Percentiles rank a stretch among this genome's conserved stretches.
Conservation (phyloP, 441 rosid genomes). For the Arabidopsis hybrid region DNA sequence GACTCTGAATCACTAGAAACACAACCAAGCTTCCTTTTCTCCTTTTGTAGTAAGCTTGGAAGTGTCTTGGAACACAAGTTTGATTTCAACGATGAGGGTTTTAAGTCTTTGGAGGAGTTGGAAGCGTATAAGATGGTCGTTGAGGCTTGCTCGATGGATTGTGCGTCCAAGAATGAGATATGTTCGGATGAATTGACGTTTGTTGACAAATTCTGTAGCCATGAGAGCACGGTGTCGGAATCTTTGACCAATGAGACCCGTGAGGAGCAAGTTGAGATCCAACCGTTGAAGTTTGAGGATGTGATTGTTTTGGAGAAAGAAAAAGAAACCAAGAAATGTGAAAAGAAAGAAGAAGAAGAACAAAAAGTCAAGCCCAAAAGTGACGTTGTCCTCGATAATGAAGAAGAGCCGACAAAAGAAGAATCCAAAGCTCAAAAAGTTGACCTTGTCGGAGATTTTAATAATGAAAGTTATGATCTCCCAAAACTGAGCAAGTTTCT, state of each 20-base stretch:
- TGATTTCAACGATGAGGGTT: constrained; percentile 45
- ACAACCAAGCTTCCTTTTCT: constrained; percentile 47
- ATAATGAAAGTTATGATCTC: constrained; percentile 40
- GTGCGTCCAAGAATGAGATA: constrained; percentile 37
- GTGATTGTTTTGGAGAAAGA: constrained; percentile 19
- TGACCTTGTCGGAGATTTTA: constrained; percentile 40
- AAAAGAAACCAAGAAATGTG: constrained; percentile 45
- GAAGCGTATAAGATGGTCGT: constrained; percentile 75
- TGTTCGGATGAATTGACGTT: constrained; percentile 39
- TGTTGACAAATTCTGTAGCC: constrained; percentile 49
- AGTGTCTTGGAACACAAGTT: constrained; percentile 51
- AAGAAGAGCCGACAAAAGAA: constrained; percentile 45
- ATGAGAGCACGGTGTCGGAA: constrained; percentile 35
- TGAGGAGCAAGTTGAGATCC: constrained; percentile 26
- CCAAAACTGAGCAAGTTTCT: constrained; percentile 44
- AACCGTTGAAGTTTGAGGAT: constrained; percentile 30
- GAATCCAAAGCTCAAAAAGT: constrained; percentile 62
- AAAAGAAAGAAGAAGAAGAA: constrained; percentile 49
- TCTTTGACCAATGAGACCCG: constrained; percentile 6
- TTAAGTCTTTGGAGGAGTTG: constrained; percentile 50
- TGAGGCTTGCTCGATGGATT: constrained; percentile 49
- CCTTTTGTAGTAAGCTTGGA: constrained; percentile 49
- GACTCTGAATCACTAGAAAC: constrained; percentile 42
- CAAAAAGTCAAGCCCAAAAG: constrained; percentile 48
- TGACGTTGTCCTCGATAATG: constrained; percentile 32